These are phyloP conservation scores for Corchorus capsularis DNA, from an alignment of 345 rosid genomes.

Conservation along the genomic window DNA sequence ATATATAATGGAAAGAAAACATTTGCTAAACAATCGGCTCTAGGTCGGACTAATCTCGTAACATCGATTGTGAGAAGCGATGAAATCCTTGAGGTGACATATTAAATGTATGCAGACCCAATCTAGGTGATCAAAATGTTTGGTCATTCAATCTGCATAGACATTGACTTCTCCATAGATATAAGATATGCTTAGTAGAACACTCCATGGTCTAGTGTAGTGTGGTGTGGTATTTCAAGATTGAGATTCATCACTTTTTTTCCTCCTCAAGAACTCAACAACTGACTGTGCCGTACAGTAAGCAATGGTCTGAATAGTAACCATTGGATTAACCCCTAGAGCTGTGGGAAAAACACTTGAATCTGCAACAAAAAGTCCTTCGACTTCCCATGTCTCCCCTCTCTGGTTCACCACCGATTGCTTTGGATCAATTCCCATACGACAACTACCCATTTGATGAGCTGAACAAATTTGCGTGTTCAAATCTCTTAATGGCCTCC, in stretches of 20 bases:
- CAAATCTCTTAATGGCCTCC: slow-evolving; percentile 44
- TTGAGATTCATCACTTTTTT: slow-evolving; percentile 19
- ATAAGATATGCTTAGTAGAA: no score
- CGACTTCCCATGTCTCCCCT: slow-evolving; percentile 87
- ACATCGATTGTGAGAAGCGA: no score
- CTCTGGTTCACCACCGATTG: slow-evolving; percentile 63
- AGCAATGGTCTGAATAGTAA: slow-evolving; percentile 79
- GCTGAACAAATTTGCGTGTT: slow-evolving; percentile 52
- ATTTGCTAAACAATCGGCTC: no score
- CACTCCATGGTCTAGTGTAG: no score
- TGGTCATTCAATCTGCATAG: no score
- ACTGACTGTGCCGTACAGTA: slow-evolving; percentile 73
- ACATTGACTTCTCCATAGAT: no score
- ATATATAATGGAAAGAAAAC: no score
- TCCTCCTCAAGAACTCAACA: slow-evolving; percentile 48
- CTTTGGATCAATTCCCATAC: slow-evolving; percentile 68
- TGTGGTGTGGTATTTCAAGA: no score
- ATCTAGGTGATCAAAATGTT: no score
- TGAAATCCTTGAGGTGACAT: no score
- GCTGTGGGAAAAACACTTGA: slow-evolving; percentile 87
- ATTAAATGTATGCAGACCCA: no score
- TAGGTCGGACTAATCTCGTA: no score
- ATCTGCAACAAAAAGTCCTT: slow-evolving; percentile 75
- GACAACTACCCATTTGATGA: slow-evolving; percentile 92
- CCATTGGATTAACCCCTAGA: slow-evolving; percentile 87